These are phyloP conservation scores for Magnusiomyces sp. DNA, from an alignment of 1,139 yeast genomes.

Conservation along the genomic window DNA sequence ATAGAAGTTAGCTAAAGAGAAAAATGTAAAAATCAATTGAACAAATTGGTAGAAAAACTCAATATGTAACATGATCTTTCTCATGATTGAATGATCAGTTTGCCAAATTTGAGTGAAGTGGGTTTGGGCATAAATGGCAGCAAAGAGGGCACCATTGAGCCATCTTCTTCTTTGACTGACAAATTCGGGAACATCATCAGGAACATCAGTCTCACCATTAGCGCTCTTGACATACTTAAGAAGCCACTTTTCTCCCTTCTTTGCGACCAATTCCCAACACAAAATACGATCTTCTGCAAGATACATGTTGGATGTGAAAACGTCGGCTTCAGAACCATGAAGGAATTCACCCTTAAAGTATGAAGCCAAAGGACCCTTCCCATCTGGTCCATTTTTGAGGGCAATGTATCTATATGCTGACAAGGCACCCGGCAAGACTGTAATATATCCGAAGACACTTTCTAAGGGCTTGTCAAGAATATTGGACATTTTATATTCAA, in stretches of 20 bases:
- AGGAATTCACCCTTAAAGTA: slow-evolving; percentile 85
- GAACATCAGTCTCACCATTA: slow-evolving; percentile 96
- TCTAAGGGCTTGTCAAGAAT: slow-evolving; percentile 93
- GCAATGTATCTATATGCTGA: slow-evolving; percentile 93
- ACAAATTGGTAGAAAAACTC: slow-evolving; percentile 80
- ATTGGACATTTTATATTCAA: slow-evolving; percentile 93
- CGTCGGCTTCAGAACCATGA: slow-evolving; percentile 53
- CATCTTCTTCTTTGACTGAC: slow-evolving; percentile 94
- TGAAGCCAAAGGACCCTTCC: slow-evolving; percentile 83
- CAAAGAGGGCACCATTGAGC: slow-evolving; percentile 96
- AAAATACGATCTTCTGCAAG: slow-evolving; percentile 94
- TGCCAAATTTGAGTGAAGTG: slow-evolving; percentile 75
- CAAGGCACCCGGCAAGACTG: slow-evolving; percentile 92
- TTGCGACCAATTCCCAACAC: slow-evolving; percentile 96
- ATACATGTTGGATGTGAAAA: slow-evolving; percentile 94
- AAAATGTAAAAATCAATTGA: slow-evolving; percentile 72
- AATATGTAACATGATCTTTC: slow-evolving; percentile 72
- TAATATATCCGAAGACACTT: slow-evolving; percentile 84
- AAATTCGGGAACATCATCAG: slow-evolving; percentile 83
- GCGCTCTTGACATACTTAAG: slow-evolving; percentile 88
- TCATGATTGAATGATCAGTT: slow-evolving; percentile 69
- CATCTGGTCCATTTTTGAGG: slow-evolving; percentile 72
- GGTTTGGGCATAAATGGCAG: slow-evolving; percentile 80
- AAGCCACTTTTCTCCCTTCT: slow-evolving; percentile 81
- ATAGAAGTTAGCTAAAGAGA: slow-evolving; percentile 83